phyloP scores from a whole-genome alignment of 2,329 filamentous ascomycete genomes.

The Hymenoscyphus occultus region DNA sequence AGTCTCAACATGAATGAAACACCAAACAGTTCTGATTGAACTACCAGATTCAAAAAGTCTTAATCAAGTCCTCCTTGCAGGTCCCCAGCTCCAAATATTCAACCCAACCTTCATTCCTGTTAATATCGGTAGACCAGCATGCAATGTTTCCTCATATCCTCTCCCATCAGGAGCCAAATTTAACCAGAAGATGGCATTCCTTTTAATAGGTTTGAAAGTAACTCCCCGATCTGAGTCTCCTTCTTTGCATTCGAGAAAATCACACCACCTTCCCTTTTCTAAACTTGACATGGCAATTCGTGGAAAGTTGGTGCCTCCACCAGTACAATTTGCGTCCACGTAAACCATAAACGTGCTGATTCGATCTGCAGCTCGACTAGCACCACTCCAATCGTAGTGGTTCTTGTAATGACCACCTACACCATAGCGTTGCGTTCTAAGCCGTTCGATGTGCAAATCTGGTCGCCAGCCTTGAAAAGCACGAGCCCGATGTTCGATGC shows the following conservation, averaged over 20 bases:
- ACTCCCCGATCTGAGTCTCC: conserved; percentile 41
- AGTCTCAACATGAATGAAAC: not conserved
- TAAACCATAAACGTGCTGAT: conserved; percentile 63
- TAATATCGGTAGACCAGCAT: conserved; percentile 57
- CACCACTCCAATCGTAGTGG: conserved; percentile 57
- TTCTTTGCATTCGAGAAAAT: conserved; percentile 51
- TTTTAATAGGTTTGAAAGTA: conserved; percentile 55
- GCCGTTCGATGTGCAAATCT: conserved; percentile 56
- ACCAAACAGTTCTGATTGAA: not conserved
- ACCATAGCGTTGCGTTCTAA: conserved; percentile 61
- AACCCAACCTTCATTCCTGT: conserved; percentile 56
- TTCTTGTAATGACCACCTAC: conserved; percentile 57
- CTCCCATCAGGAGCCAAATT: conserved; percentile 54
- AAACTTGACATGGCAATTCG: conserved; percentile 43
- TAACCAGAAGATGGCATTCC: conserved; percentile 62
- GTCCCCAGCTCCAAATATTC: conserved; percentile 62
- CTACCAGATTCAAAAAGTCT: not conserved
- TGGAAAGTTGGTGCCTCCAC: conserved; percentile 61
- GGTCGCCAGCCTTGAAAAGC: conserved; percentile 58
- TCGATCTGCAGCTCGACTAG: conserved; percentile 40
- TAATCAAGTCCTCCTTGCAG: conserved; percentile 21
- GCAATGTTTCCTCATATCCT: conserved; percentile 57
- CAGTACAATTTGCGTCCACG: conserved; percentile 48
- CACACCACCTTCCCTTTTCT: conserved; percentile 49
- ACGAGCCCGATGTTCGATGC: conserved; percentile 56